These are phyloP conservation scores for Rhinocladiella mackenziei DNA, from an alignment of 2,329 filamentous ascomycete genomes.

Conservation along the genomic window DNA sequence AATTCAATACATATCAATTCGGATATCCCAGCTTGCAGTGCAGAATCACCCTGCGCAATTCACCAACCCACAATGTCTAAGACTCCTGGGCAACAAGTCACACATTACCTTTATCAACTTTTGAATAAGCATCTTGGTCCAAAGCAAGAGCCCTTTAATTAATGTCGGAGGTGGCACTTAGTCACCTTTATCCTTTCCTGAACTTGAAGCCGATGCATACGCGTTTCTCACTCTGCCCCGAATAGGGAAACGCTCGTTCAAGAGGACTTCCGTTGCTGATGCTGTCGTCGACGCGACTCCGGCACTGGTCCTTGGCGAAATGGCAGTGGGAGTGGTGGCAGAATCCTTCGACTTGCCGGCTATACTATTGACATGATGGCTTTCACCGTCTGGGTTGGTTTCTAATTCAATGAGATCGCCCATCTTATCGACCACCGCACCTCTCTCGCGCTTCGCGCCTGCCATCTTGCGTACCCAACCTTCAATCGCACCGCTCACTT, in stretches of 20 bases:
- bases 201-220: conserved; percentile 15
- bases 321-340: conserved; percentile 7
- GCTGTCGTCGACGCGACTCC: not conserved
- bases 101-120: too few species aligned
- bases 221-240: conserved; percentile 29
- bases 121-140: too few species aligned
- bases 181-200: conserved; percentile 14
- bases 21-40: too few species aligned
- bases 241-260: conserved; percentile 32
- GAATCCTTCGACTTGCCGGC: too few species aligned
- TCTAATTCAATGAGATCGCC: conserved; percentile 45
- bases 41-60: too few species aligned
- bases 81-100: too few species aligned
- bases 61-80: too few species aligned
- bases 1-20: too few species aligned
- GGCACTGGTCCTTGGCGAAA: not conserved
- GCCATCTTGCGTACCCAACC: conserved; percentile 81
- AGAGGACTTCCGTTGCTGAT: conserved; percentile 22
- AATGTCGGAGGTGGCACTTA: too few species aligned
- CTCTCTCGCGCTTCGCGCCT: conserved; percentile 15
- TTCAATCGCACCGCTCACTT: conserved; percentile 82
- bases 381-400: conserved; percentile 23
- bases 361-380: too few species aligned
- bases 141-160: too few species aligned
- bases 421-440: conserved; percentile 19